These are phyloP conservation scores for Chondrus crispus DNA, from an alignment of 23 red algal genomes.

Conservation along the genomic window DNA sequence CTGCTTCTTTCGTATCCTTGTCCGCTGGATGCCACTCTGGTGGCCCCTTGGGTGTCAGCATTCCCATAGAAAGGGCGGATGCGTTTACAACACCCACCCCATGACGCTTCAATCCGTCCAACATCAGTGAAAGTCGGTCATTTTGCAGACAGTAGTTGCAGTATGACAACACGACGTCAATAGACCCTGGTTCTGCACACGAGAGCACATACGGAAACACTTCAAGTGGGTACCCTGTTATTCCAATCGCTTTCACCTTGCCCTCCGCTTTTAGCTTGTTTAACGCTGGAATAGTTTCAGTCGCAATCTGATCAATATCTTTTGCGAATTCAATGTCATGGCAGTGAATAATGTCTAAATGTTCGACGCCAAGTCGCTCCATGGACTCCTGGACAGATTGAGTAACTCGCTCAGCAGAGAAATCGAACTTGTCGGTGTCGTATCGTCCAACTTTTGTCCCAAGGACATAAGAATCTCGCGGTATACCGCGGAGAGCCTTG, in stretches of 20 bases:
- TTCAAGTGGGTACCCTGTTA: constrained; percentile 89
- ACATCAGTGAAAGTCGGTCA: constrained; percentile 42
- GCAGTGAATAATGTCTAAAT: constrained; percentile 94
- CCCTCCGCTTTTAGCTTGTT: constrained; percentile 50
- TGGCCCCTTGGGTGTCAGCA: constrained; percentile 70
- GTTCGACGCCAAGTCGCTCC: constrained; percentile 61
- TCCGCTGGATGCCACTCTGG: constrained; percentile 95
- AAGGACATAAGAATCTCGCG: constrained; percentile 81
- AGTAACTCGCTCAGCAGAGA: constrained; percentile 71
- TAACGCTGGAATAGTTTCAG: constrained; percentile 79
- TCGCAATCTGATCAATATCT: constrained; percentile 71
- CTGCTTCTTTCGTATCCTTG: constrained; percentile 48
- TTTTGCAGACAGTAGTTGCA: constrained; percentile 86
- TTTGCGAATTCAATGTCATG: constrained; percentile 95
- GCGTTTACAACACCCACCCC: constrained; percentile 90
- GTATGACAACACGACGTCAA: constrained; percentile 87
- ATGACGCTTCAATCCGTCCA: constrained; percentile 13
- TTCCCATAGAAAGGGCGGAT: constrained; percentile 87
- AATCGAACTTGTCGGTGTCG: constrained; percentile 84
- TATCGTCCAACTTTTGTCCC: constrained; percentile 98
- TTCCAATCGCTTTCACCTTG: constrained; percentile 83
- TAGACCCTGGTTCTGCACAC: neutral
- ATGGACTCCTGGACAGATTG: constrained; percentile 80
- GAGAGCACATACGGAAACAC: constrained; percentile 73
- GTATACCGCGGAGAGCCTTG: constrained; percentile 69